A percentile compares a stretch with the other conserved stretches of the same genome.
These are phyloP conservation scores for Candida berthetii DNA, from an alignment of 805 yeast genomes.

Conservation along the genomic window DNA sequence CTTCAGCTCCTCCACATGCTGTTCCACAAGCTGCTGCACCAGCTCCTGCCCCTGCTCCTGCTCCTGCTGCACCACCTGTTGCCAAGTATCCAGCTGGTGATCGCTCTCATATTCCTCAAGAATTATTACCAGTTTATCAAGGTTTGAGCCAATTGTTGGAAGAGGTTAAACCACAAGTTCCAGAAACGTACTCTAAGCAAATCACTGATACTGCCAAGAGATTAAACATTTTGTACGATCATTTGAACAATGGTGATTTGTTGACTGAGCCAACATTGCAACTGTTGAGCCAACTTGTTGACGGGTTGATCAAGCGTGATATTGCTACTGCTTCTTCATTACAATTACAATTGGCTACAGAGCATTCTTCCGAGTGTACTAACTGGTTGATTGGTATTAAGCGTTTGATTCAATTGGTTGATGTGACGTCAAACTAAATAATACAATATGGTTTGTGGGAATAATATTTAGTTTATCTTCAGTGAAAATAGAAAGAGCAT, in stretches of 20 bases:
- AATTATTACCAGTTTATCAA: constrained; percentile 51
- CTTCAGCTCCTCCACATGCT: constrained; percentile 7
- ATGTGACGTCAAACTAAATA: constrained; percentile 8
- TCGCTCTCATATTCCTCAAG: constrained; percentile 58
- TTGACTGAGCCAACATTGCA: constrained; percentile 50
- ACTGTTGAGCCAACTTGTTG: constrained; percentile 45
- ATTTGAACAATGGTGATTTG: constrained; percentile 66
- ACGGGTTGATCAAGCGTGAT: constrained; percentile 45
- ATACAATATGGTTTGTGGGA: too few species aligned
- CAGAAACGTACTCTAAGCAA: constrained; percentile 68
- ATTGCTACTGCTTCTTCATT: constrained; percentile 51
- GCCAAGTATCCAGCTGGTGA: constrained; percentile 54
- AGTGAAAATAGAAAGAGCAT: too few species aligned
- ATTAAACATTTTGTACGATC: constrained; percentile 67
- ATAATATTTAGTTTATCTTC: too few species aligned
- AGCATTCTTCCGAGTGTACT: constrained; percentile 69
- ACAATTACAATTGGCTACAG: constrained; percentile 54
- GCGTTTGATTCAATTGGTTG: constrained; percentile 74
- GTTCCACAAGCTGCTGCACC: constrained; percentile 28
- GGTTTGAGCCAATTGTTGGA: constrained; percentile 48
- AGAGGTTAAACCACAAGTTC: constrained; percentile 65
- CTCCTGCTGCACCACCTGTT: constrained; percentile 10
- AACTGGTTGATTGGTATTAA: constrained; percentile 92
- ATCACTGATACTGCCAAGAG: constrained; percentile 79
- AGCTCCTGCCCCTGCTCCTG: constrained; percentile 18